Conservation (phyloP, 2,329 filamentous ascomycete genomes). For the Calonectria multiphialidica region DNA sequence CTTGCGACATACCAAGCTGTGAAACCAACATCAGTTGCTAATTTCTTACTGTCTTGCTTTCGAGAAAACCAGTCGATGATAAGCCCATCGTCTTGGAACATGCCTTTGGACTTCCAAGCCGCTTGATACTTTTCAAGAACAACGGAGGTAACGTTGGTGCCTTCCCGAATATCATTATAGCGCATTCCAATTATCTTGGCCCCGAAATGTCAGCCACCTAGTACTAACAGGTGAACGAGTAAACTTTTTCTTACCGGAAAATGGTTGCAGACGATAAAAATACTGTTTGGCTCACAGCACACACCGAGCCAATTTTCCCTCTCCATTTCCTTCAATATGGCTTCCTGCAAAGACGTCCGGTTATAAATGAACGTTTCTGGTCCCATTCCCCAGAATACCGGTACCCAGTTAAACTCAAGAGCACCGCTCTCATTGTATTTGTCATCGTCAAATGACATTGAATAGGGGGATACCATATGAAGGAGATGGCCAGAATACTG, state of each 20-base stretch:
- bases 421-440: not conserved
- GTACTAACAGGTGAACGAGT: not conserved
- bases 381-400: not conserved
- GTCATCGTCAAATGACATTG: not conserved
- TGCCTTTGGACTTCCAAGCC: not conserved
- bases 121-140: not conserved
- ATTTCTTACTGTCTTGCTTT: not conserved
- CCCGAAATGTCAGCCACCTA: not conserved
- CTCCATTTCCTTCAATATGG: not conserved
- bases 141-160: not conserved
- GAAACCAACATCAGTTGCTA: not conserved
- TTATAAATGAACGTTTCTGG: not conserved
- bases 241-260: not conserved
- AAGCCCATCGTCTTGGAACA: not conserved
- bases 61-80: not conserved
- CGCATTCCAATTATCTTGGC: not conserved
- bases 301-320: not conserved
- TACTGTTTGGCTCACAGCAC: not conserved
- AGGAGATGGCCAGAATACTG: not conserved
- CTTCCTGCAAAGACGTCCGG: not conserved
- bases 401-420: not conserved
- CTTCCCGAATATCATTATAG: not conserved
- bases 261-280: not conserved
- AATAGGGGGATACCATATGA: not conserved
- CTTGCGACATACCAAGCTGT: not conserved